phyloP scores from a whole-genome alignment of 1,284 basidiomycete genomes.

The Cutaneotrichosporon cutaneum region DNA sequence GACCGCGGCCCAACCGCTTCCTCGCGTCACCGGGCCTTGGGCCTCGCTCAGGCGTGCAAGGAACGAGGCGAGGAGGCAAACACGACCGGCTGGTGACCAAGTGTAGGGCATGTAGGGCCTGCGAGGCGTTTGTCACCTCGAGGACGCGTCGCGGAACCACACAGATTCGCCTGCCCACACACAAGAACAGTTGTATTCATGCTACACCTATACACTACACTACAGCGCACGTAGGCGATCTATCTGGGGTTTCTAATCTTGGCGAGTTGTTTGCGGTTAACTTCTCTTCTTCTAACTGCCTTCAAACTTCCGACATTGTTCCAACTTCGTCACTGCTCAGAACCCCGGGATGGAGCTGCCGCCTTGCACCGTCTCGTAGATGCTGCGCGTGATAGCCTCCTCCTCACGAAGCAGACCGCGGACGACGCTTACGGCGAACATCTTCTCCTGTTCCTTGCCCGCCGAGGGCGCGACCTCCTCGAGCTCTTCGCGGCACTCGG shows the following conservation, averaged over 20 bases:
- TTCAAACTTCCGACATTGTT: conserved; percentile 23
- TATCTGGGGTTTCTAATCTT: background rate
- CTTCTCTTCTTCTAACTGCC: background rate
- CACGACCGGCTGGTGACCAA: background rate
- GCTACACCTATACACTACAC: conserved; percentile 3
- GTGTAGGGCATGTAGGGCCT: background rate
- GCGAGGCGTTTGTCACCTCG: background rate
- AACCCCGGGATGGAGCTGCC: conserved; percentile 20
- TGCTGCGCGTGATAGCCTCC: conserved; percentile 15
- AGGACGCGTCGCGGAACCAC: no score
- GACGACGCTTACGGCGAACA: conserved; percentile 10
- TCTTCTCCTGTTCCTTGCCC: conserved; percentile 8
- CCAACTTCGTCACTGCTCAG: conserved; percentile 20
- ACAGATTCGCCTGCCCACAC: no score
- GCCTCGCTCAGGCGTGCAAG: background rate
- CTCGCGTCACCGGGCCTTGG: background rate
- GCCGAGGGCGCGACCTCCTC: conserved; percentile 6
- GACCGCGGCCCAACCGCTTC: background rate
- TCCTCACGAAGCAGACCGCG: conserved; percentile 24
- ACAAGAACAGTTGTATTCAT: background rate
- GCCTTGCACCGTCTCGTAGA: conserved; percentile 18
- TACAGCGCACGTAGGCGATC: conserved; percentile 1
- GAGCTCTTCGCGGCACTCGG: conserved; percentile 16
- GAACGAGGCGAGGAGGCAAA: background rate
- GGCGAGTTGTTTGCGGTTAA: background rate